Evolutionary conservation across 495 filamentous ascomycete genomes (phyloP).

Genomic region (Parathielavia appendiculata): DNA sequence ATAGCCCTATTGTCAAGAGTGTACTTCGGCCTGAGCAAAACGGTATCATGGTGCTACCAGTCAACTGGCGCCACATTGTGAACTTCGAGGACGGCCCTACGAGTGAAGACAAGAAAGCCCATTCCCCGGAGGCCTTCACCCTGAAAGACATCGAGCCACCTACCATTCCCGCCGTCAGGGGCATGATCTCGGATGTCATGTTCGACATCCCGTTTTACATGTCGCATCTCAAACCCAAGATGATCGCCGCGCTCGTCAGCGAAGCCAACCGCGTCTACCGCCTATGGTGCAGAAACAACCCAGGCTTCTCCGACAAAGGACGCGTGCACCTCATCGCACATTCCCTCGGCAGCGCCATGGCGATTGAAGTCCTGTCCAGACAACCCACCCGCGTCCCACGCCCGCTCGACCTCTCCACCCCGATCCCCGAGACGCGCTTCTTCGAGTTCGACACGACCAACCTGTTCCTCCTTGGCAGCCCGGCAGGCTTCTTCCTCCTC

Average conservation of each 20-base stretch:
- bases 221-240: conserved; percentile 89
- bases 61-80: conserved; percentile 85
- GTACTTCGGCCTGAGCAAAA: conserved; percentile 63
- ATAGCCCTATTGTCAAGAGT: conserved; percentile 63
- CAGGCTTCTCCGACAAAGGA: conserved; percentile 70
- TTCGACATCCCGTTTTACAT: conserved; percentile 96
- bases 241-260: conserved; percentile 81
- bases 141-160: conserved; percentile 87
- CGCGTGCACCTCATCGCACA: conserved; percentile 91
- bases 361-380: conserved; percentile 79
- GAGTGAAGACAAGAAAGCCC: conserved; percentile 42
- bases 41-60: conserved; percentile 53
- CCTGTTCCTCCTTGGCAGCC: conserved; percentile 88
- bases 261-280: conserved; percentile 93
- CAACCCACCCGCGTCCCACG: conserved; percentile 65
- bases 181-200: conserved; percentile 93
- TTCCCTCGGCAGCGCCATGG: conserved; percentile 90
- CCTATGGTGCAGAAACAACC: conserved; percentile 90
- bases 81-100: conserved; percentile 70
- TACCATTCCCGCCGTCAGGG: conserved; percentile 83
- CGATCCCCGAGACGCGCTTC: conserved; percentile 50
- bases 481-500: conserved; percentile 86
- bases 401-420: conserved; percentile 45
- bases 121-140: conserved; percentile 58
- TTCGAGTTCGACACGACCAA: conserved; percentile 90